phyloP scores from a whole-genome alignment of 23 red algal species.

The Cyanidiococcus yangmingshanensis region DNA sequence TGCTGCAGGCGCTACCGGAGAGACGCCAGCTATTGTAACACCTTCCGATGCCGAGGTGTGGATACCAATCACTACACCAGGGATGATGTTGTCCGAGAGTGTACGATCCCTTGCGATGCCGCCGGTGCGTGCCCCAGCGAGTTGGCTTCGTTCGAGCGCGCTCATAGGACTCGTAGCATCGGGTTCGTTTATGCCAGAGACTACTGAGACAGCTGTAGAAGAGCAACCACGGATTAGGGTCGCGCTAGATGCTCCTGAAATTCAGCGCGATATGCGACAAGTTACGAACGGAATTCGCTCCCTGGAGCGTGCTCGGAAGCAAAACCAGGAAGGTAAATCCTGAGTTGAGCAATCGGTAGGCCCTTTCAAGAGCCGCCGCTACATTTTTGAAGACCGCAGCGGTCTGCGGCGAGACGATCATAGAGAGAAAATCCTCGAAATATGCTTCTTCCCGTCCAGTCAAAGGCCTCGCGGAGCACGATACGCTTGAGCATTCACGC shows the following conservation, averaged over 20 bases:
- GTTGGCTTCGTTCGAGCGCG: not conserved
- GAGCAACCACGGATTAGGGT: not conserved
- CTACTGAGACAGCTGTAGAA: not conserved
- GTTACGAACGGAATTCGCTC: not conserved
- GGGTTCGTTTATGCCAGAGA: not conserved
- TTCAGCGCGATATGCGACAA: conserved; percentile 2
- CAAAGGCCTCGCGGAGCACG: too few relatives aligned
- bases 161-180: not conserved
- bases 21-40: not conserved
- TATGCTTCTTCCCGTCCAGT: too few relatives aligned
- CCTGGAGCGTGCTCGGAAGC: not conserved
- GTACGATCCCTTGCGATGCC: not conserved
- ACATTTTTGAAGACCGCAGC: too few relatives aligned
- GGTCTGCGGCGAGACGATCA: too few relatives aligned
- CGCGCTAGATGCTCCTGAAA: not conserved
- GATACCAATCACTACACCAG: conserved; percentile 4
- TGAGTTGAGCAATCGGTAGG: not conserved
- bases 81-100: not conserved
- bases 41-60: not conserved
- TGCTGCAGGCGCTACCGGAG: not conserved
- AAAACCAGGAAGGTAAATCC: not conserved
- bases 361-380: conserved; percentile 1
- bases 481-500: too few relatives aligned
- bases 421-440: too few relatives aligned
- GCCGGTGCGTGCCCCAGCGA: not conserved